A percentile compares a stretch with the other conserved stretches of the same genome.
Conservation (phyloP, 495 filamentous ascomycete genomes). For the Astrothelium macrocarpum region DNA sequence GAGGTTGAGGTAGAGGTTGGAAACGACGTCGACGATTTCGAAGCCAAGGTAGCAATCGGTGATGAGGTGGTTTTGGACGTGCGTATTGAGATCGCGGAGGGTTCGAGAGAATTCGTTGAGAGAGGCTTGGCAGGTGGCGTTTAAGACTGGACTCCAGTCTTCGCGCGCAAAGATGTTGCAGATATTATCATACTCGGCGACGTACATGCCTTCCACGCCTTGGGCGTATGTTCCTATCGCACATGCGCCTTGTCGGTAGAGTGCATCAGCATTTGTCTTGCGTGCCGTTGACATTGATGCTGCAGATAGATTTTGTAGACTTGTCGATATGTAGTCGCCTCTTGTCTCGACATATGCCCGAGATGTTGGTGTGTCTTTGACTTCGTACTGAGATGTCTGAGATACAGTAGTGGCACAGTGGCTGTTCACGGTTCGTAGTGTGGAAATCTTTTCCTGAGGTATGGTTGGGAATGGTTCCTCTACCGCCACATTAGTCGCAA, state of each 20-base stretch:
- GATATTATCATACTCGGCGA: constrained; percentile 81
- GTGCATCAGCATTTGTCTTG: constrained; percentile 64
- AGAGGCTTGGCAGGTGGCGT: constrained; percentile 62
- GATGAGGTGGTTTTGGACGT: constrained; percentile 74
- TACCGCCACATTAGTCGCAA: constrained; percentile 20
- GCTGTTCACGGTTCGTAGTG: constrained; percentile 47
- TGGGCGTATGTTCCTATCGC: constrained; percentile 85
- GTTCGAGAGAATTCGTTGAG: constrained; percentile 78
- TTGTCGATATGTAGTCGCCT: constrained; percentile 70
- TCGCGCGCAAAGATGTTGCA: constrained; percentile 72
- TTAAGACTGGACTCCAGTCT: constrained; percentile 69
- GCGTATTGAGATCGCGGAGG: constrained; percentile 75
- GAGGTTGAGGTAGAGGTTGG: constrained; percentile 64
- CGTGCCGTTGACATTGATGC: constrained; percentile 84
- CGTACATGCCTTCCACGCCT: constrained; percentile 75
- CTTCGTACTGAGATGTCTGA: constrained; percentile 39
- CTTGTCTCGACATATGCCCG: constrained; percentile 77
- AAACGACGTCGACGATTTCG: constrained; percentile 90
- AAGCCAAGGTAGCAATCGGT: constrained; percentile 96
- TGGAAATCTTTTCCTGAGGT: constrained; percentile 45
- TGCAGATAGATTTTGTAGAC: constrained; percentile 72
- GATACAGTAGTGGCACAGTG: constrained; percentile 47
- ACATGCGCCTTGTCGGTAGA: constrained; percentile 86
- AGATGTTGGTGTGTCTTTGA: constrained; percentile 48
- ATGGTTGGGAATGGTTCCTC: constrained; percentile 62